phyloP scores from a whole-genome alignment of 75 land plant species.

The Pinus albicaulis region DNA sequence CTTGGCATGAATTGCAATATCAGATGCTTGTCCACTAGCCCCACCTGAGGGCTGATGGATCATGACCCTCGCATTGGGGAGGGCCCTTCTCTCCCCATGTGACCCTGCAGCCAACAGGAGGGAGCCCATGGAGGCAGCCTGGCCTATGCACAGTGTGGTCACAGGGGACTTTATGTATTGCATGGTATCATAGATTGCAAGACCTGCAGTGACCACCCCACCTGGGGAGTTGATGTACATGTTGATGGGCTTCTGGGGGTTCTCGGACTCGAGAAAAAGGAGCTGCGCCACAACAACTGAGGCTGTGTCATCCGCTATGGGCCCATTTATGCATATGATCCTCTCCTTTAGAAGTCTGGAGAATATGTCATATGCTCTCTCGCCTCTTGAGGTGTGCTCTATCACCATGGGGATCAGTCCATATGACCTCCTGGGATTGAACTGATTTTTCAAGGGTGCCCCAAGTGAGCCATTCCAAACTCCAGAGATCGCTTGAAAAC shows the following conservation, averaged over 20 bases:
- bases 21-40: constrained; percentile 83
- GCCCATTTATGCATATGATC: constrained; percentile 88
- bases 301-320: constrained; percentile 84
- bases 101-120: constrained; percentile 83
- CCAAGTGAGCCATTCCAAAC: too few relatives aligned
- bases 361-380: constrained; percentile 96
- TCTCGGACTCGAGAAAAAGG: constrained; percentile 87
- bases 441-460: too few relatives aligned
- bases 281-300: constrained; percentile 95
- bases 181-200: constrained; percentile 95
- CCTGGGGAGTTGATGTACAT: constrained; percentile 96
- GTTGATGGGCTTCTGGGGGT: constrained; percentile 86
- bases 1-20: constrained; percentile 83
- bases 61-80: constrained; percentile 90
- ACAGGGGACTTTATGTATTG: constrained; percentile 87
- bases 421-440: constrained; percentile 28
- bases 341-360: constrained; percentile 92
- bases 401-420: constrained; percentile 91
- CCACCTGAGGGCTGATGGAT: constrained; percentile 97
- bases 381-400: constrained; percentile 87
- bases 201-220: constrained; percentile 87
- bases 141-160: constrained; percentile 88
- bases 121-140: constrained; percentile 96
- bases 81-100: constrained; percentile 72
- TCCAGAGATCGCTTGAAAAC: too few relatives aligned